These are phyloP conservation scores for Dryas integrifolia DNA, from an alignment of 331 rosid genomes.

Conservation along the genomic window DNA sequence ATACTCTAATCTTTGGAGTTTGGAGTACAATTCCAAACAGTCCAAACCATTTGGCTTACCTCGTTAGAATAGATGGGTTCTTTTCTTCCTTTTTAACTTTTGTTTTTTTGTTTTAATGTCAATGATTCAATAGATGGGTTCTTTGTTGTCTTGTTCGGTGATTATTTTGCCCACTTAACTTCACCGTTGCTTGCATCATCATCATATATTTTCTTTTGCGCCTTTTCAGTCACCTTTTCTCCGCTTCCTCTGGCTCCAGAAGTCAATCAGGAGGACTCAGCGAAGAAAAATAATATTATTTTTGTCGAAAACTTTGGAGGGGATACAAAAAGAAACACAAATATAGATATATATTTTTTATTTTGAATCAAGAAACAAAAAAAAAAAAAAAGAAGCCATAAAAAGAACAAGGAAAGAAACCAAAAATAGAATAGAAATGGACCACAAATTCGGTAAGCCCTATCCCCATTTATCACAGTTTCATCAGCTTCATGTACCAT, in stretches of 20 bases:
- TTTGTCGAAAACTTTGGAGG: not conserved
- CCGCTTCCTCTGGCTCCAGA: not conserved
- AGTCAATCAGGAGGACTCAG: not conserved
- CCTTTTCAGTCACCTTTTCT: not conserved
- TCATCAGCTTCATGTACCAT: too few species aligned
- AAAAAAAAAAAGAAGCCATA: too few species aligned
- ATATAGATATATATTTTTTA: too few species aligned
- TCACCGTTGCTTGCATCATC: not conserved
- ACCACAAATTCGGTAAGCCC: too few species aligned
- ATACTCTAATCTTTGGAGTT: not conserved
- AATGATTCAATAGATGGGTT: not conserved
- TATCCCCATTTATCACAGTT: too few species aligned
- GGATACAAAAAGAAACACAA: not conserved
- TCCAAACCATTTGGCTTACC: not conserved
- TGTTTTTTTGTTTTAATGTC: not conserved
- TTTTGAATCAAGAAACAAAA: too few species aligned
- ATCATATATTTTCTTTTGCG: not conserved
- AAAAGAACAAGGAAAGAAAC: too few species aligned
- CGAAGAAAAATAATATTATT: not conserved
- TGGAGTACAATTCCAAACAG: constrained; percentile 4
- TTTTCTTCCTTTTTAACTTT: too few species aligned
- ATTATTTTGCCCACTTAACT: not conserved
- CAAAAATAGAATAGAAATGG: too few species aligned
- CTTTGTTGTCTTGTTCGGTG: not conserved
- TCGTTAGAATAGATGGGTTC: not conserved